Conservation (phyloP, 1,284 basidiomycete species). For the Polyporus tsugae region DNA sequence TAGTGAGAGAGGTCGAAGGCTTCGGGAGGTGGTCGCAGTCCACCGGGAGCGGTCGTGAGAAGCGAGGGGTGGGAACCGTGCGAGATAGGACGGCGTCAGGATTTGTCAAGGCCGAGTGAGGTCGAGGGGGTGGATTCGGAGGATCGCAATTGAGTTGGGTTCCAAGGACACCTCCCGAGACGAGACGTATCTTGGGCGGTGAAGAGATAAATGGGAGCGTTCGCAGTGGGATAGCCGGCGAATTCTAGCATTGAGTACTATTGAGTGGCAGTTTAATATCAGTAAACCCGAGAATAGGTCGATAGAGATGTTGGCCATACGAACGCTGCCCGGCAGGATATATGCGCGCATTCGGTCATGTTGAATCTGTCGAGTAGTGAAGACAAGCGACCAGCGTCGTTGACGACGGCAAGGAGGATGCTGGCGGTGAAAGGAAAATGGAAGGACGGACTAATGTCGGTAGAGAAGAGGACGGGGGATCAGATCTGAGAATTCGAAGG, state of each 20-base stretch:
- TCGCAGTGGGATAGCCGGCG: constrained; percentile 32
- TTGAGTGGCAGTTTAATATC: too few species aligned
- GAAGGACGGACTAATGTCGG: constrained; percentile 30
- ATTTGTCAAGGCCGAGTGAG: constrained; percentile 15
- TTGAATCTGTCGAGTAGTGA: background rate
- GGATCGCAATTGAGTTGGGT: constrained; percentile 29
- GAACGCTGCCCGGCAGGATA: constrained; percentile 6
- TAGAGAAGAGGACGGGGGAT: constrained; percentile 6
- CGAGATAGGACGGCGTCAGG: constrained; percentile 27
- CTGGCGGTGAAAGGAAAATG: constrained; percentile 3
- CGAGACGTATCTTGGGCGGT: constrained; percentile 30
- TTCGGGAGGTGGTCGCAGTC: constrained; percentile 20
- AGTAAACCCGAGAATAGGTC: constrained; percentile 24
- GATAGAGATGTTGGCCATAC: constrained; percentile 12
- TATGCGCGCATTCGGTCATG: constrained; percentile 10
- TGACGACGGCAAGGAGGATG: background rate
- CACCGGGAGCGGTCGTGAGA: constrained; percentile 18
- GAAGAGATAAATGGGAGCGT: constrained; percentile 23
- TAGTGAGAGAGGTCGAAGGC: constrained; percentile 12
- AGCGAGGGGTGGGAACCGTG: constrained; percentile 17
- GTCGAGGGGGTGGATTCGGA: constrained; percentile 20
- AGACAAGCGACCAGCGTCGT: background rate
- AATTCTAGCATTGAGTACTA: constrained; percentile 25
- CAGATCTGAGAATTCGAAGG: constrained; percentile 11
- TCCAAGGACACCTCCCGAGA: constrained; percentile 23